These are phyloP conservation scores for Diutina ranongensis DNA, from an alignment of 1,139 yeast species.

Conservation along the genomic window DNA sequence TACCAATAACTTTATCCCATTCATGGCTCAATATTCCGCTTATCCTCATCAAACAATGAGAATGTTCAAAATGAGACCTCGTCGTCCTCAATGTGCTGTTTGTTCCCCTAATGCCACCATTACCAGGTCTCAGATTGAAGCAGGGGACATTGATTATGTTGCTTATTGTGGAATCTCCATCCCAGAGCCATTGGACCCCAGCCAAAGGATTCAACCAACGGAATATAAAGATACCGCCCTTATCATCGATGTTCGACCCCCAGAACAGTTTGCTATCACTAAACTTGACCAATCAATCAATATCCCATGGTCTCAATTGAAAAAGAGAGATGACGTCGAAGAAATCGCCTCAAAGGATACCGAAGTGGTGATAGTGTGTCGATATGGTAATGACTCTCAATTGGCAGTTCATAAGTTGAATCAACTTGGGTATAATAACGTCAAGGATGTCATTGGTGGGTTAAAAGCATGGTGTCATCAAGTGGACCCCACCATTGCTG, in stretches of 20 bases:
- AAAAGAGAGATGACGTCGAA: slow-evolving; percentile 18
- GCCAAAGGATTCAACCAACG: slow-evolving; percentile 37
- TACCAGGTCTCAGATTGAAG: slow-evolving; percentile 30
- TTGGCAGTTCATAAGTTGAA: slow-evolving; percentile 53
- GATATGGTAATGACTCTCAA: slow-evolving; percentile 89
- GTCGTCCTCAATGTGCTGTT: slow-evolving; percentile 46
- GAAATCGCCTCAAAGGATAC: slow-evolving; percentile 7
- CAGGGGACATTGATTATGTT: slow-evolving; percentile 45
- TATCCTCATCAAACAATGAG: slow-evolving; percentile 63
- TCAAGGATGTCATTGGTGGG: slow-evolving; percentile 71
- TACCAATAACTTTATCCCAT: slow-evolving; percentile 50
- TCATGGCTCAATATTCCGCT: slow-evolving; percentile 60
- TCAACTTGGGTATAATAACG: slow-evolving; percentile 35
- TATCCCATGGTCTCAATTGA: slow-evolving; percentile 41
- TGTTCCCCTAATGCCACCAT: slow-evolving; percentile 50
- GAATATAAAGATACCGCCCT: slow-evolving; percentile 21
- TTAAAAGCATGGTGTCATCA: slow-evolving; percentile 55
- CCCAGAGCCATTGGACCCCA: slow-evolving; percentile 7
- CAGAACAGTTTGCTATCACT: slow-evolving; percentile 62
- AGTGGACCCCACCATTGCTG: slow-evolving; percentile 54
- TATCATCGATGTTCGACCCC: slow-evolving; percentile 73
- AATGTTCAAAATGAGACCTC: slow-evolving; percentile 68
- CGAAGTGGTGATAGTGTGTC: slow-evolving; percentile 47
- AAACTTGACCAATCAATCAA: slow-evolving; percentile 49
- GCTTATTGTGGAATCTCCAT: slow-evolving; percentile 59